These are phyloP conservation scores for Anthostomella pinea DNA, from an alignment of 2,329 filamentous ascomycete species.

Conservation along the genomic window DNA sequence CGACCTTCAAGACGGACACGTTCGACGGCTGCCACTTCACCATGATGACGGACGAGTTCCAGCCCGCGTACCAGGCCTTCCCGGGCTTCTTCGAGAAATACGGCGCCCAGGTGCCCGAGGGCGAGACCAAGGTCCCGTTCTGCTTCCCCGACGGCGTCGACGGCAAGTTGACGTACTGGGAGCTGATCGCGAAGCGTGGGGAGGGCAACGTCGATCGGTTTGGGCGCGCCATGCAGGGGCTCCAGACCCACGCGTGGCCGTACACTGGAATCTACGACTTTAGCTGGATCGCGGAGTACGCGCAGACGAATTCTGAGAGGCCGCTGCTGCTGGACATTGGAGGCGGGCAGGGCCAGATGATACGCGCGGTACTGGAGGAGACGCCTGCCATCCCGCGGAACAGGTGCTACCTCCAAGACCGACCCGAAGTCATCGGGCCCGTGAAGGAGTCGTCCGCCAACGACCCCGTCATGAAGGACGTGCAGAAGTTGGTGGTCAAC, in stretches of 20 bases:
- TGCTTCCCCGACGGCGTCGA: conserved; percentile 24
- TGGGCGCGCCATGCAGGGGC: conserved; percentile 27
- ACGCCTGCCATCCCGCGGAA: conserved; percentile 19
- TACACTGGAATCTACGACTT: conserved; percentile 29
- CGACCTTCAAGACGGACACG: conserved; percentile 11
- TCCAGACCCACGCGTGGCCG: conserved; percentile 21
- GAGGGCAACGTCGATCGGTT: conserved; percentile 21
- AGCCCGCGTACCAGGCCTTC: conserved; percentile 12
- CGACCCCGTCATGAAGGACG: conserved; percentile 18
- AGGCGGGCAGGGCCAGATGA: conserved; percentile 28
- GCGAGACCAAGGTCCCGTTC: conserved; percentile 23
- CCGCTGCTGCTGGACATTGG: conserved; percentile 33
- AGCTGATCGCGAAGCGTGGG: conserved; percentile 23
- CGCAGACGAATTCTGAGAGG: conserved; percentile 4
- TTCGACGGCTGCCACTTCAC: conserved; percentile 11
- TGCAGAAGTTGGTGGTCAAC: conserved; percentile 26
- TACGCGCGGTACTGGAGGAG: conserved; percentile 23
- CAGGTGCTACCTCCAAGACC: conserved; percentile 31
- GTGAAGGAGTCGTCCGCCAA: conserved; percentile 7
- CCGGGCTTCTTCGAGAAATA: conserved; percentile 28
- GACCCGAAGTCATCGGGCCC: conserved; percentile 26
- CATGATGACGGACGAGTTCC: conserved; percentile 14
- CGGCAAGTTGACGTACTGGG: conserved; percentile 22
- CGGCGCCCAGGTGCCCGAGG: conserved; percentile 23
- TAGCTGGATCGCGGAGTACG: conserved; percentile 17